Evolutionary conservation across 345 rosid genomes (phyloP), one percentile per base, ranked within the genome.

Genomic region (Durio zibethinus): DNA sequence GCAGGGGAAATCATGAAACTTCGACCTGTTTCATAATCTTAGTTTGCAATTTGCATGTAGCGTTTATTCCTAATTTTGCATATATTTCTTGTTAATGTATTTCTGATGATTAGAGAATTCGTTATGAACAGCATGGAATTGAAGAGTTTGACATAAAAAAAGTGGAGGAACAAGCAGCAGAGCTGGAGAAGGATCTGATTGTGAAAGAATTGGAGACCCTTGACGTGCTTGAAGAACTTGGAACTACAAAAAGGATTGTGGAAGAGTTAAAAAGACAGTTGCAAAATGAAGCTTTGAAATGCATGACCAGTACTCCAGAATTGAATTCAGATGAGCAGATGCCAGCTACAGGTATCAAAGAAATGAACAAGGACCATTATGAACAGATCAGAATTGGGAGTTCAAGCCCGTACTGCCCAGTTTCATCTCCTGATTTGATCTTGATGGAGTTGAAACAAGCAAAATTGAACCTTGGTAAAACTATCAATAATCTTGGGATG

Each of bases 191-290:
- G 80, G 91, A 95, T 88, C 84, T 95, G 70, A 95, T 90, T 12
- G 94, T 95, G 82, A 95, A 95, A 84, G 99, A 95, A 83, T 56
- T 95, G 25, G 97, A 93, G 75, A 92, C 97, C 5, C 93, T 95
- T 0, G 99, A 95, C 84, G 97, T 95, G 45, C 85, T 95, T 1
- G 98, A 95, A 87, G 99, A 90, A 76, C 91, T 95, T 1, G 98
- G 94, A 61, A 82, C 96, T 0, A 95, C 99, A 0, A 95, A 95
- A 76, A 87, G 88, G 77, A 89, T 92, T 20, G 99, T 95, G 0
- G 97, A 95, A 80, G 97, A 95, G 54, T 76, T 95, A 43, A 95
- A 95, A 89, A 84, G 89, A 69, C 97, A 93, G 83, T 91, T 93
- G 23, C 92, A 92, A 64, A 87, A 88, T 83, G 98, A 95, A 77